Evolutionary conservation across 2,329 filamentous ascomycete genomes (phyloP), one percentile per base, ranked within the genome.

Genomic region (Penicillium palitans): DNA sequence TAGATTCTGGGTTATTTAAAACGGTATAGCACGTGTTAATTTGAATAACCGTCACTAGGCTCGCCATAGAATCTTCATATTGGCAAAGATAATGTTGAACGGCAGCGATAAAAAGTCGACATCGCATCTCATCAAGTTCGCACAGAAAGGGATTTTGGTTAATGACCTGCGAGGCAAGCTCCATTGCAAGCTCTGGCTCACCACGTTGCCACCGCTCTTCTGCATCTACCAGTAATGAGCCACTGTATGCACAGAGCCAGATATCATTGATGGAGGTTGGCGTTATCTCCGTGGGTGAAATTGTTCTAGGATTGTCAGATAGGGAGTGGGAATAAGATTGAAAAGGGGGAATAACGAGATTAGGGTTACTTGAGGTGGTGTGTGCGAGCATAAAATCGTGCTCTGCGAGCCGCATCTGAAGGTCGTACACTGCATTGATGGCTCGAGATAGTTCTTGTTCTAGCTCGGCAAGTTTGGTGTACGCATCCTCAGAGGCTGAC

Each of bases 261-360:
- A 61, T 55, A 39, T 65, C 50, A 17, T 58, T 48, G 27, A 69
- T 63, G 61, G 60, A 64, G 8, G 47, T 27, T n/a, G 24, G n/a
- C 19, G 21, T 39, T 52, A n/a, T 39, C 21, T 21, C 15, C 44
- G 25, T 25, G 19, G n/a, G 48, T 19, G 19, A 35, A 31, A 50
- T 13, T 40, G 37, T 31, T 33, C 13, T 57, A n/a, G 31, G 4
- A 52, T 46, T 19, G 31, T 29, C 3, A 45, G 51, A 27, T 7
- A 6, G 15, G 8, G 8, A 19, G 27, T 24, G 47, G 15, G 24
- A 27, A 24, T 37, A 15, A 19, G n/a, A 15, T 19, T 50, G 35
- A 17, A 45, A 37, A 33, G n/a, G 25, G 15, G 40, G 25, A 46
- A 47, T 31, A 33, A 19, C 45, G 9, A 29, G 24, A 31, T 5